Evolutionary conservation across 805 yeast genomes (phyloP).

Genomic region (Saccharomycopsis fermentans): DNA sequence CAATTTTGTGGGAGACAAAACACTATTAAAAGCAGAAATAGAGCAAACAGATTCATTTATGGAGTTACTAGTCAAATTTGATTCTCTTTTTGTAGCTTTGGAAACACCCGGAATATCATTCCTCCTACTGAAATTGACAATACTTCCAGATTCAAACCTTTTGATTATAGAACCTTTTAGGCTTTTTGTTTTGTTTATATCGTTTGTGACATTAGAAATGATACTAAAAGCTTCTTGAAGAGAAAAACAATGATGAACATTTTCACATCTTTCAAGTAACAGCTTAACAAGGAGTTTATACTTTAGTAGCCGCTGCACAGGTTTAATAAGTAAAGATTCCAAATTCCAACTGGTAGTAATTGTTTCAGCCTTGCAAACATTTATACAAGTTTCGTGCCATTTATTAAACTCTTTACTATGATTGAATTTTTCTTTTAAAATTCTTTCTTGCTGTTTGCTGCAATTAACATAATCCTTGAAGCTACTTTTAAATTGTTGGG

Average conservation of each 20-base stretch:
- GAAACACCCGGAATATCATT: neutral
- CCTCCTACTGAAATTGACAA: neutral
- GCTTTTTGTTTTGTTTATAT: neutral
- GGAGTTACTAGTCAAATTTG: neutral
- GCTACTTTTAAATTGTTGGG: conserved; percentile 20
- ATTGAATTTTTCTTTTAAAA: conserved; percentile 23
- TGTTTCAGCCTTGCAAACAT: conserved; percentile 19
- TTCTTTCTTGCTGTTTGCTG: conserved; percentile 19
- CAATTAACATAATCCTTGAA: conserved; percentile 27
- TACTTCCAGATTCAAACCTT: neutral
- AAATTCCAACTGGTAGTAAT: conserved; percentile 31
- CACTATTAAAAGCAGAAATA: neutral
- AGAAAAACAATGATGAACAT: neutral
- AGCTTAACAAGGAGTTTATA: conserved; percentile 21
- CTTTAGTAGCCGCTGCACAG: conserved; percentile 35
- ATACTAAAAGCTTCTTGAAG: neutral
- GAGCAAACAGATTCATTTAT: neutral
- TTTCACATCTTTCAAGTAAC: neutral
- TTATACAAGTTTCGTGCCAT: conserved; percentile 28
- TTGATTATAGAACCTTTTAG: neutral
- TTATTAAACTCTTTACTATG: conserved; percentile 21
- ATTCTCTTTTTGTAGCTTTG: neutral
- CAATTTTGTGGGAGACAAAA: neutral
- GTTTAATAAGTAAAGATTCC: conserved; percentile 32
- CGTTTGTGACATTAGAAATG: neutral